Evolutionary conservation across 371 early-diverging fungal genomes (phyloP).

Genomic region (Rhizomucor pusillus): DNA sequence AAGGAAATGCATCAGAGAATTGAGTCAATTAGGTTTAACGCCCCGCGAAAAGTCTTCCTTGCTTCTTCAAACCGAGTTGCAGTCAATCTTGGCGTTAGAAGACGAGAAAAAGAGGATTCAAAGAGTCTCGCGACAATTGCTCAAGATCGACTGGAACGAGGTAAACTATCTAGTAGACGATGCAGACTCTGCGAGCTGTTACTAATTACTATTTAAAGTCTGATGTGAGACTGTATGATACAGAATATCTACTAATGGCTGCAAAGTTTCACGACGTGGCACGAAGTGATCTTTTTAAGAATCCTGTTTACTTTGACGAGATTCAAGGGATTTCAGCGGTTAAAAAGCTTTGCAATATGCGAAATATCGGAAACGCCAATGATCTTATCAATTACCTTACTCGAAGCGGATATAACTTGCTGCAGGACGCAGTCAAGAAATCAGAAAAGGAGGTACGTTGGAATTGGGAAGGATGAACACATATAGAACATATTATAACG

Average conservation of each 20-base stretch:
- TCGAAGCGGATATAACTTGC: neutral
- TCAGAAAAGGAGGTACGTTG: constrained; percentile 13
- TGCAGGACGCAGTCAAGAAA: constrained; percentile 4
- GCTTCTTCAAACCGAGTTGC: neutral
- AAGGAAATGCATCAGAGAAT: constrained; percentile 24
- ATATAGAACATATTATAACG: neutral
- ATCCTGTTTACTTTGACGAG: too few species aligned
- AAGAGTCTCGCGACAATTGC: neutral
- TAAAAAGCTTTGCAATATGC: neutral
- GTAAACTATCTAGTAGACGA: neutral
- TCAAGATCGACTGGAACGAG: neutral
- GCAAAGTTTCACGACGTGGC: too few species aligned
- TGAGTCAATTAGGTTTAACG: constrained; percentile 17
- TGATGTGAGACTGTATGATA: neutral
- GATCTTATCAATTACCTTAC: neutral
- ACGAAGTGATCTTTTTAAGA: too few species aligned
- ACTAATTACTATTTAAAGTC: too few species aligned
- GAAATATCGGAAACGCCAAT: neutral
- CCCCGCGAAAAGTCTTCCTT: neutral
- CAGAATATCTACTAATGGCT: too few species aligned
- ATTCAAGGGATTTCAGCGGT: too few species aligned
- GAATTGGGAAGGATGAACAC: too few species aligned
- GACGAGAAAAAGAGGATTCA: neutral
- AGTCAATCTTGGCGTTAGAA: neutral
- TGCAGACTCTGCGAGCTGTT: too few species aligned